A percentile compares a stretch with the other conserved stretches of the same genome.
phyloP scores from a whole-genome alignment of 164 flowering plant genomes.

The Tinospora cordifolia region DNA sequence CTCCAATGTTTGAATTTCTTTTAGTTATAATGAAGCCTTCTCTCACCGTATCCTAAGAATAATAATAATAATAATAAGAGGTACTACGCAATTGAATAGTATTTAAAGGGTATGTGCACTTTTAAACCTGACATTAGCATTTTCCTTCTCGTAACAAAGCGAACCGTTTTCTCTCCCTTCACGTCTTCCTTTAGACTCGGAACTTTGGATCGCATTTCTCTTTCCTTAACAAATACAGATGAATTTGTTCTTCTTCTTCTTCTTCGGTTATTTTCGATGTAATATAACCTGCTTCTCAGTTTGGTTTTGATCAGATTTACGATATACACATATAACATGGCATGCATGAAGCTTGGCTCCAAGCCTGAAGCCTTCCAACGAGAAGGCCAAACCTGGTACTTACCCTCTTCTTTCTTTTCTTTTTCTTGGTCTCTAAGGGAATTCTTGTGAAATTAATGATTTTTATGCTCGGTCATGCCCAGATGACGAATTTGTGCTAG shows the following conservation, averaged over 20 bases:
- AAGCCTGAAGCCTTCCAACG: constrained; percentile 54
- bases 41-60: no score
- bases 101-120: no score
- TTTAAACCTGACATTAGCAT: neutral
- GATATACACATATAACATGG: constrained; percentile 25
- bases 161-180: constrained; percentile 10
- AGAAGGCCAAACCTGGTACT: constrained; percentile 48
- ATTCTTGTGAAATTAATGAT: no score
- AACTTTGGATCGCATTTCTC: constrained; percentile 28
- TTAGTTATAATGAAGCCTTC: no score
- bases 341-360: constrained; percentile 55
- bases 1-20: no score
- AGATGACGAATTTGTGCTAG: no score
- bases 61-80: no score
- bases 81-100: no score
- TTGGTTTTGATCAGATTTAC: neutral
- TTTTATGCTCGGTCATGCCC: no score
- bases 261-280: neutral
- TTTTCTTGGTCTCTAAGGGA: no score
- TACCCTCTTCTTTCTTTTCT: neutral
- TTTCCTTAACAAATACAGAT: neutral
- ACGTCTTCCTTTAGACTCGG: constrained; percentile 34
- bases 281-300: neutral
- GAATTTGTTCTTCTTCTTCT: neutral
- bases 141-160: neutral